phyloP scores from a whole-genome alignment of 257 asterid genomes.

The Lycium barbarum region DNA sequence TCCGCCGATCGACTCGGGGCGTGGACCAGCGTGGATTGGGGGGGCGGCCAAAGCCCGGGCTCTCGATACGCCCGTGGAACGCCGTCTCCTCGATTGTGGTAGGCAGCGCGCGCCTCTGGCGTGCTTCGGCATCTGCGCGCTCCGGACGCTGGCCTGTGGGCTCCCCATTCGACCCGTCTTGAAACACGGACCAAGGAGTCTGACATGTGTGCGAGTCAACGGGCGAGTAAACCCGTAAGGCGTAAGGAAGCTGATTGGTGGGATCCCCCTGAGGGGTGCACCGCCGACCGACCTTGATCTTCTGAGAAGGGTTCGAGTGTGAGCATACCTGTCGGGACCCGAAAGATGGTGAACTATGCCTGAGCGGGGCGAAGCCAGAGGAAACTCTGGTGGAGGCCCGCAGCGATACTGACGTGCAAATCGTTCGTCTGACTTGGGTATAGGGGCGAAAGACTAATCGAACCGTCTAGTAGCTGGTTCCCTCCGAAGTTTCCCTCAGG shows the following conservation, averaged over 20 bases:
- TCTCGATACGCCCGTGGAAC: neutral
- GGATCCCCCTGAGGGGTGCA: too few relatives aligned
- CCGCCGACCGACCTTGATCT: neutral
- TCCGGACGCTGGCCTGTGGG: too few relatives aligned
- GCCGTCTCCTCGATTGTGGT: too few relatives aligned
- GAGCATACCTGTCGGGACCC: conserved; percentile 52
- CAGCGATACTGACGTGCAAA: conserved; percentile 64
- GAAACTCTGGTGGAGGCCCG: conserved; percentile 76
- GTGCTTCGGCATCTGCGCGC: too few relatives aligned
- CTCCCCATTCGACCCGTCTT: too few relatives aligned
- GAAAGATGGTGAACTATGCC: conserved; percentile 68
- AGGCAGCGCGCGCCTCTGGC: too few relatives aligned
- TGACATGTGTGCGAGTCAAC: too few relatives aligned
- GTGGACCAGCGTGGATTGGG: neutral
- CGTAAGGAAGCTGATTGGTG: too few relatives aligned
- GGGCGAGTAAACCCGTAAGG: too few relatives aligned
- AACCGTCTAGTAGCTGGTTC: conserved; percentile 42
- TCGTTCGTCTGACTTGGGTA: conserved; percentile 65
- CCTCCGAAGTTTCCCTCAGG: conserved; percentile 25
- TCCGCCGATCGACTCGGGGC: neutral
- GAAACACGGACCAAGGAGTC: too few relatives aligned
- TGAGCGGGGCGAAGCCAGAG: conserved; percentile 66
- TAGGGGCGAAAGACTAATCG: conserved; percentile 56
- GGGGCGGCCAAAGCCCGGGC: neutral
- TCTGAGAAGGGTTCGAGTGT: conserved; percentile 21